These are phyloP conservation scores for Megacollybia platyphylla DNA, from an alignment of 1,284 basidiomycete species.

Conservation along the genomic window DNA sequence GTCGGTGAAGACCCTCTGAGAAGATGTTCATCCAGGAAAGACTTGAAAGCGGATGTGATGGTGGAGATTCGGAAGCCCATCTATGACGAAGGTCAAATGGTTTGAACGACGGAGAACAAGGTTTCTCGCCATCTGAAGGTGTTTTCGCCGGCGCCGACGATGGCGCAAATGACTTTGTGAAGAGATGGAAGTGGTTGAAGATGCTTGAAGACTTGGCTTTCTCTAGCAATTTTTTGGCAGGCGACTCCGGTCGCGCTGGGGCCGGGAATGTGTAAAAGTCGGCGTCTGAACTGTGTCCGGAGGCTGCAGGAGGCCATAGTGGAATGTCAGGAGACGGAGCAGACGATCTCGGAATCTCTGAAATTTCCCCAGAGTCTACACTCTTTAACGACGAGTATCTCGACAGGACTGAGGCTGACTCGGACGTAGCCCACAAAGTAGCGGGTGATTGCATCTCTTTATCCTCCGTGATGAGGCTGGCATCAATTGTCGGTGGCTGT, in stretches of 20 bases:
- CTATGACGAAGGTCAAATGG: constrained; percentile 17
- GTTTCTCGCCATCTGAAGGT: constrained; percentile 6
- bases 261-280: constrained; percentile 13
- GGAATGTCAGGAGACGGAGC: constrained; percentile 24
- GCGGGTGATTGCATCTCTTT: background rate
- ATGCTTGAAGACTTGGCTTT: background rate
- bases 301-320: constrained; percentile 18
- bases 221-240: constrained; percentile 5
- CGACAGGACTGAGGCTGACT: constrained; percentile 15
- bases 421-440: background rate
- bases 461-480: background rate
- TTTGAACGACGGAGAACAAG: constrained; percentile 15
- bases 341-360: constrained; percentile 20
- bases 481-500: constrained; percentile 13
- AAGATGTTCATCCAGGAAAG: constrained; percentile 13
- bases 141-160: background rate
- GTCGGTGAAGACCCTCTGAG: constrained; percentile 14
- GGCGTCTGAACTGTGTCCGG: constrained; percentile 24
- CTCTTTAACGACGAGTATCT: constrained; percentile 22
- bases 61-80: constrained; percentile 1
- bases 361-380: constrained; percentile 16
- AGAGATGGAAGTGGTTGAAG: background rate
- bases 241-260: constrained; percentile 23
- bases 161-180: background rate
- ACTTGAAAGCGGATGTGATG: constrained; percentile 12